Conservation (phyloP, 2,329 filamentous ascomycete genomes). For the Clarireedia hainanense region DNA sequence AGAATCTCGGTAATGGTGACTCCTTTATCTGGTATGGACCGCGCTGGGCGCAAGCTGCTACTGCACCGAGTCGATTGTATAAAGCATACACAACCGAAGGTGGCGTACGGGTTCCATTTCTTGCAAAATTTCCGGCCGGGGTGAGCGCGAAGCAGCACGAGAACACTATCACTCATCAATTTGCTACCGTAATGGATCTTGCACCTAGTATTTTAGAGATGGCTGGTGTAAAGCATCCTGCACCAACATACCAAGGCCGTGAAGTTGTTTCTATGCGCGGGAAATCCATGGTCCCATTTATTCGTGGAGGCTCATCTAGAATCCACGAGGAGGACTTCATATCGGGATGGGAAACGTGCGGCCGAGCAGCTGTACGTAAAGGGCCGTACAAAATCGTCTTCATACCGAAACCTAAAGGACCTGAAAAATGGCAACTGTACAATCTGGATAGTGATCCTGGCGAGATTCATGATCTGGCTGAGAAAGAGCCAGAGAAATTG, state of each 20-base stretch:
- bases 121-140: conserved; percentile 28
- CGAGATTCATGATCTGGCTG: conserved; percentile 39
- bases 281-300: conserved; percentile 37
- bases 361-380: conserved; percentile 41
- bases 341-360: conserved; percentile 49
- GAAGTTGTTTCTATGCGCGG: conserved; percentile 29
- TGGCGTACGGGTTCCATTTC: conserved; percentile 32
- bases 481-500: conserved; percentile 36
- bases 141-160: not conserved
- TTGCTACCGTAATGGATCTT: conserved; percentile 34
- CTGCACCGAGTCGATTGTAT: conserved; percentile 38
- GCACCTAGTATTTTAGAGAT: conserved; percentile 31
- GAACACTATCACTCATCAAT: conserved; percentile 12
- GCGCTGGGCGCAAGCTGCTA: conserved; percentile 47
- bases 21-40: conserved; percentile 55
- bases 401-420: conserved; percentile 47
- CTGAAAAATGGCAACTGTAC: conserved; percentile 50
- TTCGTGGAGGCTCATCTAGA: conserved; percentile 27
- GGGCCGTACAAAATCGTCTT: conserved; percentile 51
- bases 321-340: conserved; percentile 45
- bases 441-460: conserved; percentile 44
- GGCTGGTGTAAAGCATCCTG: conserved; percentile 29
- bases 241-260: conserved; percentile 22
- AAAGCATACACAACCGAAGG: conserved; percentile 32
- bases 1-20: conserved; percentile 49